Conservation (phyloP, 2,329 filamentous ascomycete species). For the Neonectria sp. region DNA sequence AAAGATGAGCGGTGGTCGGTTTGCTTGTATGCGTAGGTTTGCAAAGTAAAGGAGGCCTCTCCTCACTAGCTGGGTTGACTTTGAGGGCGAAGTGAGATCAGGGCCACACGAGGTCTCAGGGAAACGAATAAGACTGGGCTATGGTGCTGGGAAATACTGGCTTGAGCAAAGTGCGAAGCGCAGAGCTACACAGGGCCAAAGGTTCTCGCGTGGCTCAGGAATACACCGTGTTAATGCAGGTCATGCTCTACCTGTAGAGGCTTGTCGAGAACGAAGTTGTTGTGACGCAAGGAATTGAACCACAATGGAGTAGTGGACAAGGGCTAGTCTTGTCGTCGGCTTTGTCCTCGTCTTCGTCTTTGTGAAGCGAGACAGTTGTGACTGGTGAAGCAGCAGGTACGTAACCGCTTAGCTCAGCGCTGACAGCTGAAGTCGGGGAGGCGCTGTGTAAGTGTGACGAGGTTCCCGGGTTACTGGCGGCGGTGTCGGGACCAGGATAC, state of each 20-base stretch:
- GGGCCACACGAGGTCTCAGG: neutral
- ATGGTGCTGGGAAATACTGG: slow-evolving; percentile 13
- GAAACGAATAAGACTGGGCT: slow-evolving; percentile 7
- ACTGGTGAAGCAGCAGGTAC: slow-evolving; percentile 35
- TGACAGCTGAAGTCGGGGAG: slow-evolving; percentile 34
- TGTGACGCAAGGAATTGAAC: neutral
- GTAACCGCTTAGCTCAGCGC: slow-evolving; percentile 43
- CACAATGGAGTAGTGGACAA: neutral
- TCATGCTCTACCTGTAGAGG: neutral
- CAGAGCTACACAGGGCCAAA: slow-evolving; percentile 16
- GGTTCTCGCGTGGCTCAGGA: slow-evolving; percentile 18
- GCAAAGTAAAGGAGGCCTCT: neutral
- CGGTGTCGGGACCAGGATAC: slow-evolving; percentile 31
- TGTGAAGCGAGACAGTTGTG: slow-evolving; percentile 39
- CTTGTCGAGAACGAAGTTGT: neutral
- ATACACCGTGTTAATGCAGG: slow-evolving; percentile 4
- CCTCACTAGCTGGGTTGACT: neutral
- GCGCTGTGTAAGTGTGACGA: slow-evolving; percentile 49
- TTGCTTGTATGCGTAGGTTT: neutral
- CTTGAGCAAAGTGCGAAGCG: slow-evolving; percentile 16
- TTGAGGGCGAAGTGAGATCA: neutral
- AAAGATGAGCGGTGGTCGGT: neutral
- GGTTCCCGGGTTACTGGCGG: slow-evolving; percentile 32
- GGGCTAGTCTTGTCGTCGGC: neutral
- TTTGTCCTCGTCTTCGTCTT: slow-evolving; percentile 31